Base-by-base conservation (phyloP, 2,329 filamentous ascomycete species). In the Penicillium digitatum region DNA sequence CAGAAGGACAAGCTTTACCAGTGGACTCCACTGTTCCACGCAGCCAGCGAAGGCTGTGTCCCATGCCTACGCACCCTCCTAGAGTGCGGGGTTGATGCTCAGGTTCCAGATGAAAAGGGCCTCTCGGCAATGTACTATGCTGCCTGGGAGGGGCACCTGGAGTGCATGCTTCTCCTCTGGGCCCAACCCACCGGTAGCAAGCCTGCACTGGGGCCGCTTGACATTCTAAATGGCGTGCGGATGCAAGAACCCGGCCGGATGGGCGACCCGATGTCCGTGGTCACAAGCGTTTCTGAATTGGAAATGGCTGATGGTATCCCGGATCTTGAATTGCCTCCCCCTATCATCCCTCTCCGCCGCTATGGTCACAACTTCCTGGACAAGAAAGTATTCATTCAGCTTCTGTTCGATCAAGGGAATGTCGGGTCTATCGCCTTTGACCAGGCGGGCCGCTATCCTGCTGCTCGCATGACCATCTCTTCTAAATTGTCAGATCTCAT, bases 351-450 rank as follows among this genome's bases (percentile, higher is more conserved):
- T 0, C 80, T 97, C 45, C 85, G 94, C 63, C 84, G 94, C 65
- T 99, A 99, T 66, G 94, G 94, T 16, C 94, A 99, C 77, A 99
- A 97, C 73, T 99, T 99, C 79, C 81, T 99, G 34, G 94, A 99
- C 69, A 96, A 90, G 29, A 99, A 97, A 77, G 95, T 92, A 0
- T 95, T 96, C 60, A 86, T 99, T 12, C 90, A 96, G 66, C 88
- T 99, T 61, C 90, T 83, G 64, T 97, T 99, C 66, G 90, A 93
- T 48, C 87, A 87, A 57, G 84, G 77, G 27, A 69, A 64, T 20
- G 60, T 61, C 11, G 82, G 94, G 47, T 89, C 94, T 0, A 86
- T 99, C 48, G 77, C 89, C n/a, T 99, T 99, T 75, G 96, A 97
- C 76, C 93, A 96, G 69, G 89, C 95, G 65, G 91, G 90, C 69